Base-by-base conservation (phyloP, 2,329 filamentous ascomycete species). In the Tolypocladium amazonense region DNA sequence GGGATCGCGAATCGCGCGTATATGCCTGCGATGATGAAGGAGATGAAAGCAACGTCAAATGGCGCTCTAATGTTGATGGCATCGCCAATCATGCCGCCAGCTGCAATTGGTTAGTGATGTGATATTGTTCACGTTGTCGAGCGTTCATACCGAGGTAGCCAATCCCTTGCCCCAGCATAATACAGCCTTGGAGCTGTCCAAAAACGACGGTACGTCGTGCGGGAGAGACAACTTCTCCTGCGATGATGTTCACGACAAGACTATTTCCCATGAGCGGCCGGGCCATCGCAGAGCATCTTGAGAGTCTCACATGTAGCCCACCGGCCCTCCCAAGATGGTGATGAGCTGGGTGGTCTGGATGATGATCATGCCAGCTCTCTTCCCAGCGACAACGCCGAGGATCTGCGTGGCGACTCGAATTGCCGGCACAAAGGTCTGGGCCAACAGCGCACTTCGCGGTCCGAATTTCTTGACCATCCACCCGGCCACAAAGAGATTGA, bases 271-370 rank as follows among this genome's bases (percentile, higher is more conserved):
- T 59, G 15, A 59, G 30, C 56, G 20, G 38, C 3, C 12, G 15
- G 4, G 27, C 27, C 18, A n/a, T 30, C 27, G 9, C 27, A 12
- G 27, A 11, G 27, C 7, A n/a, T 6, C 7, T 11, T 37, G 27
- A 27, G 18, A 5, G 6, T n/a, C 73, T 62, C 59, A 77, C 73
- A 89, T 79, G 66, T 89, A 90, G 0, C 88, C 88, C 0, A 82
- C 81, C 0, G 87, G 87, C 0, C 88, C 88, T 0, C 88, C 88
- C 2, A 90, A 64, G 20, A 89, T 76, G 0, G 85, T 88, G 58
- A 90, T 86, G 20, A 86, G 72, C 72, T 90, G 88, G 0, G 83
- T 87, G 33, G 73, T 72, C 70, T 90, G 88, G 37, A 90, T 82
- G 35, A 89, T 85, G 18, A 84, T 72, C 65, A 90, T 88, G n/a